These are phyloP conservation scores for Lasiodiplodia citricola DNA, from an alignment of 2,329 filamentous ascomycete species.

Conservation along the genomic window DNA sequence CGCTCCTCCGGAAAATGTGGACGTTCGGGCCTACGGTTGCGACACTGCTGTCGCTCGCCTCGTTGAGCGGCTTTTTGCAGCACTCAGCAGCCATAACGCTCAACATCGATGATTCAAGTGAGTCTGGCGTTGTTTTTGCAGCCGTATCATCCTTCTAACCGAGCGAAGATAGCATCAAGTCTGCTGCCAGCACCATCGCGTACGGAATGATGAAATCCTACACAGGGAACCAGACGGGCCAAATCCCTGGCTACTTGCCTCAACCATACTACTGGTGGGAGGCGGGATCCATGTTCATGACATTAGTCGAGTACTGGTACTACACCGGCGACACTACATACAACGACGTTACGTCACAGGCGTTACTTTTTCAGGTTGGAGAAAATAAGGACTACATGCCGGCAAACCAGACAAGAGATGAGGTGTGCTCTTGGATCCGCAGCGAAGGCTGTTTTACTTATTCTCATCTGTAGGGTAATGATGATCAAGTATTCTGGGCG, in stretches of 20 bases:
- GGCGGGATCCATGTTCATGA: conserved; percentile 67
- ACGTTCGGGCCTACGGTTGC: neutral
- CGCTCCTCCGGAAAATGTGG: neutral
- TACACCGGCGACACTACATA: conserved; percentile 76
- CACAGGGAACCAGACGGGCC: conserved; percentile 55
- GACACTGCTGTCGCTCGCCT: conserved; percentile 5
- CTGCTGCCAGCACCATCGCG: conserved; percentile 51
- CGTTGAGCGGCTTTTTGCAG: neutral
- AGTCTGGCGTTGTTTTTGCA: neutral
- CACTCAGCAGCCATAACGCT: conserved; percentile 4
- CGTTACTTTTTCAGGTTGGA: conserved; percentile 40
- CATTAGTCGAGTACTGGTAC: conserved; percentile 81
- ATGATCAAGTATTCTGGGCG: conserved; percentile 65
- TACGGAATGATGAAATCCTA: conserved; percentile 60
- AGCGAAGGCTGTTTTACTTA: neutral
- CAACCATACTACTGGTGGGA: conserved; percentile 70
- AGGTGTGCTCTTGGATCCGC: conserved; percentile 13
- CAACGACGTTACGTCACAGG: conserved; percentile 68
- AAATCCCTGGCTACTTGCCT: conserved; percentile 57
- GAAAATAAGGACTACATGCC: conserved; percentile 37
- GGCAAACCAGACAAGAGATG: conserved; percentile 42
- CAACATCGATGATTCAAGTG: conserved; percentile 15
- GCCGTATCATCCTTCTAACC: neutral
- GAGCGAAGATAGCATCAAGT: conserved; percentile 44
- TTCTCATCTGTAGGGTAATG: conserved; percentile 51